Conservation (phyloP, 129 eudicot genomes). For the Silybum marianum region DNA sequence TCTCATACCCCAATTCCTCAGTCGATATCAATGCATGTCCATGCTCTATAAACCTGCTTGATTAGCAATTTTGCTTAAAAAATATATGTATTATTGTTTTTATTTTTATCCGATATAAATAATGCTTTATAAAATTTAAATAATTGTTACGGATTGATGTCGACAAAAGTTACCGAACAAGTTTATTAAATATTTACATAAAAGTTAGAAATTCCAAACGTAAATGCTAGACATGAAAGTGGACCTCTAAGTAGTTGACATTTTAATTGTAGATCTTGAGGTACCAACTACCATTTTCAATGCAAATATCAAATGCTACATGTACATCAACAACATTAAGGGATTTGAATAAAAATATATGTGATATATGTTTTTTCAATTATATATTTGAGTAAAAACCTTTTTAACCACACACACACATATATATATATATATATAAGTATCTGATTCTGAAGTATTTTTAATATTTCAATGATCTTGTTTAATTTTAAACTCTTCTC, state of each 20-base stretch:
- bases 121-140: neutral
- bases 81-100: neutral
- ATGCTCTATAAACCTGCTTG: neutral
- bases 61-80: neutral
- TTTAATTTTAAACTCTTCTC: no score
- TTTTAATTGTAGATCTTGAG: conserved; percentile 34
- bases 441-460: no score
- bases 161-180: neutral
- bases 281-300: conserved; percentile 32
- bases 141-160: neutral
- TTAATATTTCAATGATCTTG: no score
- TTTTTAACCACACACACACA: neutral
- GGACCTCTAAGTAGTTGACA: conserved; percentile 30
- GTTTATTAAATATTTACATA: neutral
- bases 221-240: conserved; percentile 27
- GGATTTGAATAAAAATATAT: neutral
- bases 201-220: conserved; percentile 19
- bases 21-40: neutral
- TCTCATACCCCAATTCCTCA: neutral
- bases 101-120: neutral
- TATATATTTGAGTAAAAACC: neutral
- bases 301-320: neutral
- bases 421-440: no score
- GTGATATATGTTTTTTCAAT: neutral
- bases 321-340: neutral